These are phyloP conservation scores for Micractinium sp. DNA, from an alignment of 139 green algal species.

Conservation along the genomic window DNA sequence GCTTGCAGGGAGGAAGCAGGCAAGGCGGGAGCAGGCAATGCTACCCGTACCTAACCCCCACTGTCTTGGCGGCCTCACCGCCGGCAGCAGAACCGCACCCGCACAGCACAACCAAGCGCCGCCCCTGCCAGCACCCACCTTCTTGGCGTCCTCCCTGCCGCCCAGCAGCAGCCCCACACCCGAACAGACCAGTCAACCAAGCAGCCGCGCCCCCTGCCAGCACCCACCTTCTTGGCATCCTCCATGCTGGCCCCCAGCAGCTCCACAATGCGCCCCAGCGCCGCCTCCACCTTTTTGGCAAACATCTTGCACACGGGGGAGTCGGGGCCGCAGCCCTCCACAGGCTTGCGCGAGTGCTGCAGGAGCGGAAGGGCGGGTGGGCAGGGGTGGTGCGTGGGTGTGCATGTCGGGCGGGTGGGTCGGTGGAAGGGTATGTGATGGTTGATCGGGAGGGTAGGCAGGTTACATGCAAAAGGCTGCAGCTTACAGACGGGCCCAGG, in stretches of 20 bases:
- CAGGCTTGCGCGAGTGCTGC: neutral
- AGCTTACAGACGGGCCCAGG: no score
- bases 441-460: no score
- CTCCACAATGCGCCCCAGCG: constrained; percentile 20
- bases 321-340: neutral
- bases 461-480: neutral
- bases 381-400: no score
- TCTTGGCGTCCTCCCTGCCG: no score
- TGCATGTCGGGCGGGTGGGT: no score
- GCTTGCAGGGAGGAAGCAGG: neutral
- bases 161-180: neutral
- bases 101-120: neutral
- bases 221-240: constrained; percentile 10
- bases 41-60: no score
- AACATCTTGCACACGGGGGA: constrained; percentile 12
- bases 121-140: neutral
- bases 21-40: neutral
- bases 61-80: neutral
- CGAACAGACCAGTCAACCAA: neutral
- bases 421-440: no score
- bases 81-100: neutral
- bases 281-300: constrained; percentile 14
- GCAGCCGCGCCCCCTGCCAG: neutral
- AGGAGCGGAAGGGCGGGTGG: no score
- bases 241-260: constrained; percentile 11